Base-by-base conservation (phyloP, 1,284 basidiomycete genomes). In the Cutaneotrichosporon spelunceum region DNA sequence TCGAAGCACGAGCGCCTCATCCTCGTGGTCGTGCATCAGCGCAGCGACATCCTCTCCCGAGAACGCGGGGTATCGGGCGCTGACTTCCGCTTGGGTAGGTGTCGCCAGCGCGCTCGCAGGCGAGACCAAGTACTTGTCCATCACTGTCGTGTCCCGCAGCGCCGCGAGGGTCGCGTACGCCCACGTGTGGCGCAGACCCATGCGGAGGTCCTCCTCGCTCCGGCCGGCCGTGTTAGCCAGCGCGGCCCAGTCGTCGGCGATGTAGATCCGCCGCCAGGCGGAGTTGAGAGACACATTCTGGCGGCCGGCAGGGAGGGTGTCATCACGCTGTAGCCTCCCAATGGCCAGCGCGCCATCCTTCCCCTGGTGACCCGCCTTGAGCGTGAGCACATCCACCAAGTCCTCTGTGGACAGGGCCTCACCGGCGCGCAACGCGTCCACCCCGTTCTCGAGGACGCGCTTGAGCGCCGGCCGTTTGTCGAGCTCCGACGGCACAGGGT, bases 261-360 rank as follows among this genome's bases (percentile, higher is more conserved):
- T 82, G 71, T 91, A 94, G 52, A 94, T 85, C 30, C 94, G 82
- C 42, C 93, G 83, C 94, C 93, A 97, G 21, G 91, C 83, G 33
- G 84, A 85, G 47, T 86, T 81, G 70, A 91, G 83, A 2, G 89
- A 87, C 30, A 88, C 85, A 39, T 83, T 72, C 72, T 83, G 84
- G 55, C 93, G 82, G 24, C 84, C 84, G 61, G 87, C 85, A 0
- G 91, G 90, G 2, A 91, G 74, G 61, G 84, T 82, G 48, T 70
- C 71, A 16, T 80, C 79, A n/a, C 77, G 70, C 0, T 79, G 69
- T 10, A 81, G 71, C 5, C 82, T 71, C 60, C 82, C 80, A 44
- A 84, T 69, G 2, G 82, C 83, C 1, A 78, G 70, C 1, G 77
- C 78, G 26, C 77, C 79, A 68, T 83, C 82, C 19, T 69, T 68